Evolutionary conservation across 148 eudicot species (phyloP).

Genomic region (Diospyros lotus): DNA sequence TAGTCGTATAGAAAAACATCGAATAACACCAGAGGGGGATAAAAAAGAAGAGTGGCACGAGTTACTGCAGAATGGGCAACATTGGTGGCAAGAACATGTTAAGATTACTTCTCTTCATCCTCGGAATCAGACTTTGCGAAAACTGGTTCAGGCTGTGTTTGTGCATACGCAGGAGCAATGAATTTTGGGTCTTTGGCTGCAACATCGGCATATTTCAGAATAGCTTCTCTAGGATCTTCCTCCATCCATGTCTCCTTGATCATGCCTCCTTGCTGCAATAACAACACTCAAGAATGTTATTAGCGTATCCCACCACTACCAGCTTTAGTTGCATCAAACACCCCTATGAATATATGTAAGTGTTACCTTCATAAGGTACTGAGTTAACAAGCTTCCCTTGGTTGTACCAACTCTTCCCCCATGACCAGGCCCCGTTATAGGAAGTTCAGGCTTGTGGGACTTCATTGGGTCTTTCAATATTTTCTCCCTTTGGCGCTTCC

Average conservation of each 20-base stretch:
- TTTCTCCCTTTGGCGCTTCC: constrained; percentile 92
- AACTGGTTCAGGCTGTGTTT: constrained; percentile 78
- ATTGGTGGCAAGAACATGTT: background rate
- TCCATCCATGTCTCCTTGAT: constrained; percentile 99
- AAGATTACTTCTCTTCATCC: constrained; percentile 58
- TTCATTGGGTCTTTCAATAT: constrained; percentile 83
- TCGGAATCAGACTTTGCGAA: constrained; percentile 82
- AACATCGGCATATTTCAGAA: constrained; percentile 82
- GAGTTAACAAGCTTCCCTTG: constrained; percentile 91
- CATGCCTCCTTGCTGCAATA: constrained; percentile 92
- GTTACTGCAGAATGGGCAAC: background rate
- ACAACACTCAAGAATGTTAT: background rate
- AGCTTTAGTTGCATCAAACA: background rate
- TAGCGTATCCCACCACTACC: background rate
- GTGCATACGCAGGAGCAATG: constrained; percentile 92
- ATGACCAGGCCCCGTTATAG: constrained; percentile 89
- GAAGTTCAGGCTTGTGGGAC: constrained; percentile 93
- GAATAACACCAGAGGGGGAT: background rate
- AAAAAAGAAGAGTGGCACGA: background rate
- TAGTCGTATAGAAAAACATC: background rate
- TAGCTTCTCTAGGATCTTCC: constrained; percentile 98
- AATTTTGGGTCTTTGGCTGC: constrained; percentile 90
- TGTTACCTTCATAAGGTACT: constrained; percentile 92
- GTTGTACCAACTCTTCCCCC: constrained; percentile 96
- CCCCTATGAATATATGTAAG: background rate